These are phyloP conservation scores for Amoebophrya sp. DNA, from an alignment of 169 alveolate species.

Conservation along the genomic window DNA sequence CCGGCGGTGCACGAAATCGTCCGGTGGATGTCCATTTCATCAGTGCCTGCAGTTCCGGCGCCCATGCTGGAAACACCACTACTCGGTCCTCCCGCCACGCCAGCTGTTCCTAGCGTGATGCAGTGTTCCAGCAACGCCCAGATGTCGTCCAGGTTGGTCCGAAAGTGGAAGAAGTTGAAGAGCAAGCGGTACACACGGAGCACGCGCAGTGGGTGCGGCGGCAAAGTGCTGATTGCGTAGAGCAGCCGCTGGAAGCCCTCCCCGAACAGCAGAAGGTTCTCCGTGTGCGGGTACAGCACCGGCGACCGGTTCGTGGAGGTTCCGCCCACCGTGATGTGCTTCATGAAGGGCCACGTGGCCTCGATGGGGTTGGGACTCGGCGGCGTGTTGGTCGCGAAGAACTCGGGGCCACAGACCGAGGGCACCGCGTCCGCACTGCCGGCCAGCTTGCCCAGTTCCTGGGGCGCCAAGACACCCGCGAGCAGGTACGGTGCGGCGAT, in stretches of 20 bases:
- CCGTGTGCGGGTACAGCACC: background rate
- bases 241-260: background rate
- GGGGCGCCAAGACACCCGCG: background rate
- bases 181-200: background rate
- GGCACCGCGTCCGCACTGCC: background rate
- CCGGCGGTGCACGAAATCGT: background rate
- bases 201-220: background rate
- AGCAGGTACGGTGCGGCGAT: background rate
- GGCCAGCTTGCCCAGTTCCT: background rate
- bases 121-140: slow-evolving; percentile 3
- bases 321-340: background rate
- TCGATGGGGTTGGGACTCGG: too few relatives aligned
- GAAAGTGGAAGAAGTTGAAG: background rate
- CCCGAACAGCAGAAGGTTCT: background rate
- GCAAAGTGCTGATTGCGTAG: background rate
- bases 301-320: background rate
- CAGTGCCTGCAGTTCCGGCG: background rate
- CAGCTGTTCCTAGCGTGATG: too few relatives aligned
- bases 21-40: background rate
- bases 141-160: background rate
- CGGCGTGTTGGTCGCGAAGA: too few relatives aligned
- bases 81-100: background rate
- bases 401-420: background rate
- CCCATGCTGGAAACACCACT: background rate
- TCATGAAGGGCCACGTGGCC: too few relatives aligned